Evolutionary conservation across 352 stramenopile genomes (phyloP), one percentile per base, ranked within the genome.

Genomic region (Pythium rishiriense): DNA sequence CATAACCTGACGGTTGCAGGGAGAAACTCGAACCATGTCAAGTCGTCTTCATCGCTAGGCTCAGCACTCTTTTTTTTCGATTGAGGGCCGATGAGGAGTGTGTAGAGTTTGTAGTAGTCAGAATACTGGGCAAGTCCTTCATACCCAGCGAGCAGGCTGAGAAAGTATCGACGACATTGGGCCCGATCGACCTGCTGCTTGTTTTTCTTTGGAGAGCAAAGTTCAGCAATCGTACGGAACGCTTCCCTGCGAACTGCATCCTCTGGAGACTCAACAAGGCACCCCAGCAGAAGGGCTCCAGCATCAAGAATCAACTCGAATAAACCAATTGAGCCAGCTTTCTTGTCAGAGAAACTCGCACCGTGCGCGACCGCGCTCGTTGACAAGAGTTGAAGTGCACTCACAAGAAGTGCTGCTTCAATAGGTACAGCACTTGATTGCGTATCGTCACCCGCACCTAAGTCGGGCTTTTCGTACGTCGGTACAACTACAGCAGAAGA

Each of bases 111-210:
- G 28, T 65, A 73, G 45, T 69, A 73, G 35, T 68, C 66, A 10
- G 60, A 35, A 45, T 64, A 35, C 19, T 35, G 28, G 12, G 51
- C 52, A 14, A 60, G 19, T 3, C 53, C 43, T 19, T 63, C 60
- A 19, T 26, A 64, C n/a, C 22, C 43, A 17, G 50, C 59, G 3
- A 72, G 21, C n/a, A 72, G 49, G 26, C 55, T 56, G n/a, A 72
- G 33, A 33, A 72, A 73, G 39, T 60, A 55, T 21, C 33, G 51
- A 17, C 60, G 54, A 24, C 54, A 66, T 42, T 60, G 72, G 67
- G 48, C 67, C 79, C 53, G 73, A 88, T 76, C 73, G 50, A 74
- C 54, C 22, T 66, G 64, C 19, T 73, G 70, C 62, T 85, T 86
- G 70, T 82, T 28, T 64, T 74, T 28, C 71, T 80, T 22, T 69